These are phyloP conservation scores for Blepharisma undulans DNA, from an alignment of 169 alveolate species.

Conservation along the genomic window DNA sequence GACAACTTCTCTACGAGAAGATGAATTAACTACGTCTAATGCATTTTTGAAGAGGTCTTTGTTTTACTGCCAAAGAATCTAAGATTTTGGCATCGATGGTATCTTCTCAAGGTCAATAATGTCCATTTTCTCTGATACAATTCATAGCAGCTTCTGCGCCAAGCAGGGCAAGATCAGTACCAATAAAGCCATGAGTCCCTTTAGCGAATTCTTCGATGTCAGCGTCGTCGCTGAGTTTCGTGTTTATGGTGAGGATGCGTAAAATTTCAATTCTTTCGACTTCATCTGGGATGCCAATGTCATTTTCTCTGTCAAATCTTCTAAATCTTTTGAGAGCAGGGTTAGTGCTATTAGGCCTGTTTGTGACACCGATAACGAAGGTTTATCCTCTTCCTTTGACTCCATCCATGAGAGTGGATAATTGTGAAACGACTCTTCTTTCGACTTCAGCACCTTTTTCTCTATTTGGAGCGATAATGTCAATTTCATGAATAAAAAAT, in stretches of 20 bases:
- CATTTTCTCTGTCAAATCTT: conserved; percentile 97
- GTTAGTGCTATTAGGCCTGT: conserved; percentile 98
- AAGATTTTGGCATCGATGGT: conserved; percentile 97
- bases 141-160: conserved; percentile 98
- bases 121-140: conserved; percentile 99
- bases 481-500: conserved; percentile 99
- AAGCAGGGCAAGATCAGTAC: conserved; percentile 96
- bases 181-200: conserved; percentile 99
- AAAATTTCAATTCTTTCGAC: conserved; percentile 98
- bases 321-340: conserved; percentile 99
- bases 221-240: conserved; percentile 98
- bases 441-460: conserved; percentile 99
- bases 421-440: conserved; percentile 98
- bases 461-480: conserved; percentile 99
- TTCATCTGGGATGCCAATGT: conserved; percentile 99
- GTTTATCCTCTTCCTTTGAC: conserved; percentile 99
- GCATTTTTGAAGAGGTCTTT: conserved; percentile 98
- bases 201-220: conserved; percentile 98
- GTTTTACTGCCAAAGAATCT: conserved; percentile 98
- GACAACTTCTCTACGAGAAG: conserved; percentile 96
- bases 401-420: conserved; percentile 99
- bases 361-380: conserved; percentile 95
- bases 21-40: conserved; percentile 96
- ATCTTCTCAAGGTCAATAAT: conserved; percentile 98
- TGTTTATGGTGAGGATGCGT: conserved; percentile 98